Base-by-base conservation (phyloP, 1,284 basidiomycete genomes). In the Cryptococcus sp. region DNA sequence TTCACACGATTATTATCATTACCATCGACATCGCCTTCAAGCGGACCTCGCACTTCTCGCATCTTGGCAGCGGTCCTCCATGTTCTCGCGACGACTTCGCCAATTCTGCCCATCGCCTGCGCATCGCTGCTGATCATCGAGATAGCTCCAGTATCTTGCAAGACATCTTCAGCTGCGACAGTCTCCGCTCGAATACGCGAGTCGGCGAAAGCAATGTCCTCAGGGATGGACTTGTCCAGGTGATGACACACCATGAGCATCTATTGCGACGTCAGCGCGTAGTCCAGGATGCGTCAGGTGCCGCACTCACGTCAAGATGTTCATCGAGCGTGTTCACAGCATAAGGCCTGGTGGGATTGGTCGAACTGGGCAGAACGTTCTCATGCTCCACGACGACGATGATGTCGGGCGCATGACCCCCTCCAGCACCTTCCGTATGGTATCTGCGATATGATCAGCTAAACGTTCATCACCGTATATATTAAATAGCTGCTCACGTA, bases 61-160 rank as follows among this genome's bases (percentile, higher is more conserved):
- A 99, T 90, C 81, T 99, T 99, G 76, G 89, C 89, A 17, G 96
- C 96, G 0, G 96, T 98, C 40, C 94, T 83, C 96, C 96, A 99
- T 0, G 96, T 97, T 43, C 96, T 82, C 43, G 87, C 85, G 7
- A 94, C 81, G 7, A 99, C 95, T 76, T 99, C 96, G 11, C 93
- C 96, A 11, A 99, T 93, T 13, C 93, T 85, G 17, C 96, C 95
- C 96, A 99, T 98, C 0, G 95, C 95, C 77, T 96, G 94, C 1
- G 92, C 89, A 75, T 99, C 95, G 4, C 90, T 93, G 62, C 87
- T 89, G 67, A 98, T 96, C 87, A 98, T 96, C 3, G 91, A 88
- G 47, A 99, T 97, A 1, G 95, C 93, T 1, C 96, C 96, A 0
- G 80, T 84, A 74, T 99, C 95, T 58, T 99, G 95, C 41, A 99